These are phyloP conservation scores for Jackrogersella multiformis DNA, from an alignment of 495 filamentous ascomycete species.

Conservation along the genomic window DNA sequence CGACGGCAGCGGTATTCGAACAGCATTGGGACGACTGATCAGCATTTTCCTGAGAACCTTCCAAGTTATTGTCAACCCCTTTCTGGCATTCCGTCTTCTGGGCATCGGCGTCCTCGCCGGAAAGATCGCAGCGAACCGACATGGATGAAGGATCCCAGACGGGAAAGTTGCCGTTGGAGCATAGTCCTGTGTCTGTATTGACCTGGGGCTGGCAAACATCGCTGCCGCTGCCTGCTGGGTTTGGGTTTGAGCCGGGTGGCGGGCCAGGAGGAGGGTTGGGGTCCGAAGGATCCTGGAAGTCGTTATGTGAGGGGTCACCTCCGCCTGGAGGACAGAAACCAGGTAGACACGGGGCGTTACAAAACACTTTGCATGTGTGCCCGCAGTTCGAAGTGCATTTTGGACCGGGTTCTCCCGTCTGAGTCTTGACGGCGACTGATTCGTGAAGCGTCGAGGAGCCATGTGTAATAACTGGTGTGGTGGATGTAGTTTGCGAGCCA, in stretches of 20 bases:
- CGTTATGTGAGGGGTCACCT: not conserved
- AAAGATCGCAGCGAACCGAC: not conserved
- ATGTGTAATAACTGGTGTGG: not conserved
- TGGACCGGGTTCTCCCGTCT: not conserved
- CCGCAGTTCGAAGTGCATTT: not conserved
- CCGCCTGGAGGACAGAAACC: not conserved
- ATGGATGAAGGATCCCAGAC: not conserved
- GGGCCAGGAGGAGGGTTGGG: conserved; percentile 1
- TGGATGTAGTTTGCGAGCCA: not conserved
- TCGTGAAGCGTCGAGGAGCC: not conserved
- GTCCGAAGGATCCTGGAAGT: conserved; percentile 7
- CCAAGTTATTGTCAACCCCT: not conserved
- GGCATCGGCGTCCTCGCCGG: not conserved
- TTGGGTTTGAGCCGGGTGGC: conserved; percentile 4
- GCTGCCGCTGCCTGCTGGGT: not conserved
- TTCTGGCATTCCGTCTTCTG: not conserved
- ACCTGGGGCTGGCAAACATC: not conserved
- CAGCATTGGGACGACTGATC: not conserved
- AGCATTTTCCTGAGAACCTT: not conserved
- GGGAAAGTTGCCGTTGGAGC: not conserved
- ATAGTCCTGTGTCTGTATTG: not conserved
- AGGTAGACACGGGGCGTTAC: not conserved
- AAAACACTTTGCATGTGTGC: not conserved
- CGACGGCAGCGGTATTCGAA: not conserved
- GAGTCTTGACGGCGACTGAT: not conserved